These are phyloP conservation scores for Diaporthe sp. DNA, from an alignment of 2,329 filamentous ascomycete species.

Conservation along the genomic window DNA sequence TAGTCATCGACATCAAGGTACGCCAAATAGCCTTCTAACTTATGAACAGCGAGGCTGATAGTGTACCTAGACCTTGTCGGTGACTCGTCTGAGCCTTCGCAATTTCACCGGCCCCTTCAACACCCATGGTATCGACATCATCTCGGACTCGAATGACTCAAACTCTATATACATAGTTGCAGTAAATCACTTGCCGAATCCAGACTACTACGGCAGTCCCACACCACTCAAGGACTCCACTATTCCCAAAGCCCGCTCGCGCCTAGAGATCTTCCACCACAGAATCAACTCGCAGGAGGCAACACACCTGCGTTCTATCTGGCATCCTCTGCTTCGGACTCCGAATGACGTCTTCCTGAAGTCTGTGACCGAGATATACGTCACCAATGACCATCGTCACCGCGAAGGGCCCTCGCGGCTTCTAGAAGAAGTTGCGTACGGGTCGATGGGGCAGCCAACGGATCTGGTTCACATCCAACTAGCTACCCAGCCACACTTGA, in stretches of 20 bases:
- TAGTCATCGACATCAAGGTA: background rate
- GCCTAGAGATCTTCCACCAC: conserved; percentile 72
- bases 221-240: background rate
- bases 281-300: conserved; percentile 56
- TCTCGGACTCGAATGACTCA: background rate
- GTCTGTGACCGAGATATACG: conserved; percentile 64
- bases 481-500: background rate
- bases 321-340: conserved; percentile 66
- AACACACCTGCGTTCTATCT: conserved; percentile 66
- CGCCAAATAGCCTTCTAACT: no score
- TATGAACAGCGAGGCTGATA: background rate
- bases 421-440: conserved; percentile 61
- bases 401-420: conserved; percentile 60
- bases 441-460: conserved; percentile 59
- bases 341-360: conserved; percentile 71
- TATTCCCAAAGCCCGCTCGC: conserved; percentile 60
- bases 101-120: background rate
- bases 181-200: background rate
- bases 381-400: conserved; percentile 73
- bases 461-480: conserved; percentile 59
- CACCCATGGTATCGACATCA: conserved; percentile 6
- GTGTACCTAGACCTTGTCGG: background rate
- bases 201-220: background rate
- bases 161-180: background rate
- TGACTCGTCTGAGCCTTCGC: background rate